These are phyloP conservation scores for Zymoseptoria crescenta DNA, from an alignment of 2,329 filamentous ascomycete genomes.

Conservation along the genomic window DNA sequence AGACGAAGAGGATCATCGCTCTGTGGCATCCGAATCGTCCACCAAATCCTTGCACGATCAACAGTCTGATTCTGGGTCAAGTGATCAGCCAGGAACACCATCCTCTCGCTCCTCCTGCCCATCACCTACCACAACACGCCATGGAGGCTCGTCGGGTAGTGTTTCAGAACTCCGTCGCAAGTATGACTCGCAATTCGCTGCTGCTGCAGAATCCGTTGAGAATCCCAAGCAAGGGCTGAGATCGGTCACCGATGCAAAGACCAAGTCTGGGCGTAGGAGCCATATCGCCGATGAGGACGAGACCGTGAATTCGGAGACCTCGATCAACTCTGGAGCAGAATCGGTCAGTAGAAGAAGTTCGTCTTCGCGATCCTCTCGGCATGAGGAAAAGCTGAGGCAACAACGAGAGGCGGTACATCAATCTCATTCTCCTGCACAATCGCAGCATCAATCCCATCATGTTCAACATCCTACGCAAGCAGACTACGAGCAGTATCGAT, in stretches of 20 bases:
- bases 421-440: constrained; percentile 17
- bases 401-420: constrained; percentile 20
- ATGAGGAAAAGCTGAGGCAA: constrained; percentile 13
- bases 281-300: constrained; percentile 3
- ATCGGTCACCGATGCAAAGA: background rate
- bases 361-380: constrained; percentile 12
- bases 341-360: constrained; percentile 13
- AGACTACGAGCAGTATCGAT: constrained; percentile 20
- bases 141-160: constrained; percentile 17
- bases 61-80: constrained; percentile 26
- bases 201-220: constrained; percentile 4
- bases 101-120: constrained; percentile 26
- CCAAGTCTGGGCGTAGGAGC: constrained; percentile 1
- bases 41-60: constrained; percentile 26
- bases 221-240: constrained; percentile 16
- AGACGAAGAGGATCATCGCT: constrained; percentile 17
- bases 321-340: constrained; percentile 3
- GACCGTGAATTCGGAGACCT: constrained; percentile 9
- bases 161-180: constrained; percentile 24
- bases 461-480: constrained; percentile 16
- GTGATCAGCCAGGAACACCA: constrained; percentile 25
- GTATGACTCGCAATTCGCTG: constrained; percentile 20
- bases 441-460: constrained; percentile 9
- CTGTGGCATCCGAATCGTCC: constrained; percentile 18
- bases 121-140: constrained; percentile 22